Evolutionary conservation across 306 rosid species (phyloP), one percentile per base, ranked within the genome.

Genomic region (Luffa acutangula): DNA sequence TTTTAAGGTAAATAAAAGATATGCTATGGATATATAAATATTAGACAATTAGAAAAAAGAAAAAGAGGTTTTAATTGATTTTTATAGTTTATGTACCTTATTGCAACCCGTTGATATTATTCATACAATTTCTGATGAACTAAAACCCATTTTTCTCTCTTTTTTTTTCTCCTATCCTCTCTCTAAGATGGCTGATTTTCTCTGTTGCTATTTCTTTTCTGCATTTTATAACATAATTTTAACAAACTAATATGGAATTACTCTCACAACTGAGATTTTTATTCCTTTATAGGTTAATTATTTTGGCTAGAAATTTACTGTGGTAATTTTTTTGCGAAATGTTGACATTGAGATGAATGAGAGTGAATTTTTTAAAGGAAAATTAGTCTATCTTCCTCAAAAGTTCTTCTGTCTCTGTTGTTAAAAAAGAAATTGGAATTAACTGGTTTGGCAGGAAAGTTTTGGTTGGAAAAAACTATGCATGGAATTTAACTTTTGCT

Each of bases 51-150:
- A 25, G 31, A 25, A 25, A 25, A 25, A 25, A 1, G 31, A 25
- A 25, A 25, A 25, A 25, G 31, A 25, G 31, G 31, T 25, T 52
- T 52, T 52, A 14, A 52, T 52, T 14, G 57, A 52, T 52, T 14
- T 14, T 14, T 52, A 15, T 4, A 52, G 20, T 59, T 25, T 59
- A 5, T 25, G 39, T 41, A 84, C 88, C 88, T 87, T 52, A 53
- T 58, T 76, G 78, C 33, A 75, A 25, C 84, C 85, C 0, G 78
- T 80, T 59, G 0, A 20, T 6, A 18, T 80, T 25, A 25, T 25
- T 25, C 31, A 56, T 18, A 17, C 46, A 11, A 56, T 25, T 51
- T 39, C 39, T 15, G 15, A 66, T 56, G 80, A 37, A 58, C 65
- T 39, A 15, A 36, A 39, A 57, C 69, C 80, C 80, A 56, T 76